phyloP scores from a whole-genome alignment of 2,329 filamentous ascomycete genomes.

The Fusarium sp. region DNA sequence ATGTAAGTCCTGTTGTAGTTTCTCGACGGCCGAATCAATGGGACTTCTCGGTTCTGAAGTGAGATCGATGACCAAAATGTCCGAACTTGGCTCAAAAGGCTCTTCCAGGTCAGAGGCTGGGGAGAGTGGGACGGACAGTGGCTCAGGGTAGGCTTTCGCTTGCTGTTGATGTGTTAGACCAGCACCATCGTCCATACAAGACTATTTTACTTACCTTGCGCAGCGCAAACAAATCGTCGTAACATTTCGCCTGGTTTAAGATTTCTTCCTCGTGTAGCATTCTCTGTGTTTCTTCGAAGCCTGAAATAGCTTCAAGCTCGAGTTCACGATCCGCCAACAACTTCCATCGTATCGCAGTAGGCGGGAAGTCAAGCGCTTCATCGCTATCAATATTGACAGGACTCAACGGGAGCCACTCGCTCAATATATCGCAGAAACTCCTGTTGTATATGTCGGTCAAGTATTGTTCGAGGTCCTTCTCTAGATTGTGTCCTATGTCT shows the following conservation, averaged over 20 bases:
- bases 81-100: conserved; percentile 36
- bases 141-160: conserved; percentile 11
- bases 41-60: conserved; percentile 49
- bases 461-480: conserved; percentile 41
- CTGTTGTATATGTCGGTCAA: conserved; percentile 28
- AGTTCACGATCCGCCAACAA: conserved; percentile 43
- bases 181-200: too few relatives aligned
- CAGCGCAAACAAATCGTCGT: conserved; percentile 11
- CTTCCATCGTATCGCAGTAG: conserved; percentile 34
- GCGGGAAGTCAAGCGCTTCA: conserved; percentile 45
- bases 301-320: conserved; percentile 37
- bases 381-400: conserved; percentile 39
- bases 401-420: conserved; percentile 48
- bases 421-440: conserved; percentile 34
- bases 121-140: conserved; percentile 46
- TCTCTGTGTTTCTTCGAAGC: neutral
- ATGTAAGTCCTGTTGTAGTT: conserved; percentile 16
- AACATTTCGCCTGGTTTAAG: neutral
- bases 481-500: conserved; percentile 39
- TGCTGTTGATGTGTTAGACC: conserved; percentile 11
- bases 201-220: conserved; percentile 6
- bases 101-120: conserved; percentile 35
- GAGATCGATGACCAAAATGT: conserved; percentile 41
- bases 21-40: neutral
- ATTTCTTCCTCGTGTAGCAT: neutral